phyloP scores from a whole-genome alignment of 805 yeast species.

The Wickerhamiella siamensis region DNA sequence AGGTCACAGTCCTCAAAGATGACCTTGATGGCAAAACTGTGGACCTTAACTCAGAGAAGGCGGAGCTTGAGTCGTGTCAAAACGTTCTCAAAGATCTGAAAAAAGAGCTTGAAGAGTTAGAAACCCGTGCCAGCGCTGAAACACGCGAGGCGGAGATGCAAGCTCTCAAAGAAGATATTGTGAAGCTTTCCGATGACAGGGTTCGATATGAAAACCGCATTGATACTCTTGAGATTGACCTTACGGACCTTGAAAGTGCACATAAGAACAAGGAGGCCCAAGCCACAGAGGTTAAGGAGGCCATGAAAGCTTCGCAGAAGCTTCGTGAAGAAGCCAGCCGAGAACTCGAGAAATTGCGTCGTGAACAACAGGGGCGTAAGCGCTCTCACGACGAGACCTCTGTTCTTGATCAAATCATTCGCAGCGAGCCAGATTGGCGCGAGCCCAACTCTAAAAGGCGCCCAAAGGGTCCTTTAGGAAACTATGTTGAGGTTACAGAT shows the following conservation, averaged over 20 bases:
- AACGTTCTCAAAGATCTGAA: no score
- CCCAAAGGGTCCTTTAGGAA: conserved; percentile 78
- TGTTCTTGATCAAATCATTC: background rate
- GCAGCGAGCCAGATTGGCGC: background rate
- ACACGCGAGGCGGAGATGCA: background rate
- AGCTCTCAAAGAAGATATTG: background rate
- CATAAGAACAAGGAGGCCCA: background rate
- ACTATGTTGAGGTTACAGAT: conserved; percentile 40
- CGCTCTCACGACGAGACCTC: background rate
- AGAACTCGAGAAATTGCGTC: background rate
- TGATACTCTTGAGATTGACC: background rate
- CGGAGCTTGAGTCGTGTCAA: no score
- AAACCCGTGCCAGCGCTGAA: background rate
- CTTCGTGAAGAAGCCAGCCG: background rate
- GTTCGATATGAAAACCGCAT: background rate
- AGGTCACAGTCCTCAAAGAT: no score
- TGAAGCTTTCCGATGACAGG: background rate
- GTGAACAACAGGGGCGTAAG: background rate
- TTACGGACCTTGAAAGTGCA: background rate
- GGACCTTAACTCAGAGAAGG: no score
- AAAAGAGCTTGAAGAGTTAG: background rate
- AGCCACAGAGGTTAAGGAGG: background rate
- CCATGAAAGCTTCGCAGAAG: background rate
- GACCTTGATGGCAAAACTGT: no score
- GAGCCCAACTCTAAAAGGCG: conserved; percentile 17